Evolutionary conservation across 345 rosid species (phyloP), one percentile per base, ranked within the genome.

Genomic region (Arabidopsis suecica): DNA sequence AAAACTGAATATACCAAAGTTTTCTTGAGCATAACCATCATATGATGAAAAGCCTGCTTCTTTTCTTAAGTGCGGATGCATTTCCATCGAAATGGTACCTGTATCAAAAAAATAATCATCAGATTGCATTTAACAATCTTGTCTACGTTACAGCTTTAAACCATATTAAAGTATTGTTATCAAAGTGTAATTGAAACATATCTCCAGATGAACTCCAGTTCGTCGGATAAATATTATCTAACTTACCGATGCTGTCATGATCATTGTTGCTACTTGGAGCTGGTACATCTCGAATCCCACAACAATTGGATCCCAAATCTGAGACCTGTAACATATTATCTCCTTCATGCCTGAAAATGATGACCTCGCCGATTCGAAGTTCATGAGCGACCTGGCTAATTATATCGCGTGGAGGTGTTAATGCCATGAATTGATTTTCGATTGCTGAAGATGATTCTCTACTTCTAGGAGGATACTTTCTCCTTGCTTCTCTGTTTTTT

Each of bases 221-320:
- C 9, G 1, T 18, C 51, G 33, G 54, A 30, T 41, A 30, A 5
- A 22, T 25, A 62, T 12, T 63, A 73, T 53, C 16, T 18, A 33
- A 55, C 71, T 64, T 55, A 73, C 77, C 38, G 3, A 44, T 44
- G 47, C 44, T 73, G 20, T 73, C 57, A 42, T 73, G 77, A 54
- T 64, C 48, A 44, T 44, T 9, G 77, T 34, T 10, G 36, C 47
- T 57, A 34, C 33, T 74, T 56, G 72, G 49, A 56, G 64, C 36
- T 2, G 20, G 47, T 44, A 44, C 38, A 45, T 75, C 49, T 48
- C 2, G 61, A 54, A 37, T 57, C 50, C 61, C 49, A 66, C 60
- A 74, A 48, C 4, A 47, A 9, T 42, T 38, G 42, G 36, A 38
- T 75, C 68, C 47, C 44, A 59, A 32, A 37, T 50, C 73, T 58